phyloP scores from a whole-genome alignment of 257 asterid genomes.

The Cynanchum wilfordii region DNA sequence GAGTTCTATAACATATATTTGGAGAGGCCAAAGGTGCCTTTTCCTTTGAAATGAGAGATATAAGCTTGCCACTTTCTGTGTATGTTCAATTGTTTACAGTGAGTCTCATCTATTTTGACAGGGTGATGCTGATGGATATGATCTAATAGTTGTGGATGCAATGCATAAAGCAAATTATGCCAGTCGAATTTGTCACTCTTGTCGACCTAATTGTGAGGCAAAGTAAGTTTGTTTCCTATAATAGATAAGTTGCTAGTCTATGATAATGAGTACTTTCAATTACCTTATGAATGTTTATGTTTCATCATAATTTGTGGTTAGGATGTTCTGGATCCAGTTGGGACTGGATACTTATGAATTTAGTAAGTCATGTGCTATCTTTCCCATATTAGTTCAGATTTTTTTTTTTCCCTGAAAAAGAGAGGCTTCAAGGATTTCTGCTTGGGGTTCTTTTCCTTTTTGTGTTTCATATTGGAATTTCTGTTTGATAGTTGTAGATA shows the following conservation, averaged over 20 bases:
- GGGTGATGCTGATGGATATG: constrained; percentile 99
- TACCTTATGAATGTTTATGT: not conserved
- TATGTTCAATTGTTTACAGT: not conserved
- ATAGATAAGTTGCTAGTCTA: not conserved
- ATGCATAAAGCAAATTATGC: constrained; percentile 99
- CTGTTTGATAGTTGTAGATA: not conserved
- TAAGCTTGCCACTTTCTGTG: constrained; percentile 3
- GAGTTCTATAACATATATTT: constrained; percentile 96
- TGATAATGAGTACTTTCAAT: not conserved
- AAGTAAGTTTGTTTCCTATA: constrained; percentile 49
- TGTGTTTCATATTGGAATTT: not conserved
- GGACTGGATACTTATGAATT: not conserved
- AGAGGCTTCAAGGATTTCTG: not conserved
- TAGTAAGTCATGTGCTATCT: not conserved
- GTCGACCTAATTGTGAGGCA: constrained; percentile 98
- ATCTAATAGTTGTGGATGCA: constrained; percentile 95
- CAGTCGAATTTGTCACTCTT: constrained; percentile 98
- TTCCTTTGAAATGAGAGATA: constrained; percentile 10
- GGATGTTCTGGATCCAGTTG: not conserved
- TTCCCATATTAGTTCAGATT: not conserved
- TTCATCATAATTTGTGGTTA: not conserved
- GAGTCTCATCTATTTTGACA: constrained; percentile 29
- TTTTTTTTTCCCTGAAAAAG: not conserved
- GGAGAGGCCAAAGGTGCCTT: constrained; percentile 93
- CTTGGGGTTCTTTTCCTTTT: not conserved